phyloP scores from a whole-genome alignment of 352 stramenopile genomes.

The Hyaloperonospora arabidopsidis region DNA sequence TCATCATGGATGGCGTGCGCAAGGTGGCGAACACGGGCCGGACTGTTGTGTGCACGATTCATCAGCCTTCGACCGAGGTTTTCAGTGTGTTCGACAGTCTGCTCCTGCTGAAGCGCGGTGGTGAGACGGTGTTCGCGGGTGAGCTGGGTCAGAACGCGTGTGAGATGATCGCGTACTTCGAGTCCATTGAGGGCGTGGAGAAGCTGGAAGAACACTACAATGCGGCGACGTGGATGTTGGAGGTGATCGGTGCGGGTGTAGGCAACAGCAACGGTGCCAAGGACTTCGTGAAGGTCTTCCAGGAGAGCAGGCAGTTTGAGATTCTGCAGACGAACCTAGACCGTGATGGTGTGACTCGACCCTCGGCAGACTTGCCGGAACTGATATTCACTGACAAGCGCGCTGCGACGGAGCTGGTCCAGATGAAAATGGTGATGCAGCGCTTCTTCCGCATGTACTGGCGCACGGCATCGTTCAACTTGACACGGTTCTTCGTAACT shows the following conservation, averaged over 20 bases:
- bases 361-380: conserved; percentile 20
- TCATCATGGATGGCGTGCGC: conserved; percentile 80
- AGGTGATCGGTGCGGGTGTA: conserved; percentile 41
- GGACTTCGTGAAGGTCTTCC: conserved; percentile 35
- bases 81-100: conserved; percentile 42
- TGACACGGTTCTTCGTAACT: conserved; percentile 62
- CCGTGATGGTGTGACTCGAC: conserved; percentile 23
- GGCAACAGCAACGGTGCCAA: conserved; percentile 20
- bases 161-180: conserved; percentile 28
- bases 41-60: conserved; percentile 88
- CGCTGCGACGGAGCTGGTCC: conserved; percentile 12
- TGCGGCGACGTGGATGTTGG: conserved; percentile 43
- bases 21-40: conserved; percentile 69
- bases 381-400: conserved; percentile 34
- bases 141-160: conserved; percentile 35
- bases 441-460: conserved; percentile 51
- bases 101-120: conserved; percentile 24
- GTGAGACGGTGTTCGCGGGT: conserved; percentile 43
- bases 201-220: conserved; percentile 64
- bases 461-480: conserved; percentile 76
- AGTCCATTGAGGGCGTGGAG: conserved; percentile 28
- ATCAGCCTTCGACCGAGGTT: conserved; percentile 85
- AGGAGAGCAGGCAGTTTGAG: conserved; percentile 21
- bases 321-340: conserved; percentile 28
- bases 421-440: conserved; percentile 36